Percentiles rank a stretch among this genome's conserved stretches.
Evolutionary conservation across 2,329 filamentous ascomycete genomes (phyloP).

Genomic region (Apiospora kogelbergensis): DNA sequence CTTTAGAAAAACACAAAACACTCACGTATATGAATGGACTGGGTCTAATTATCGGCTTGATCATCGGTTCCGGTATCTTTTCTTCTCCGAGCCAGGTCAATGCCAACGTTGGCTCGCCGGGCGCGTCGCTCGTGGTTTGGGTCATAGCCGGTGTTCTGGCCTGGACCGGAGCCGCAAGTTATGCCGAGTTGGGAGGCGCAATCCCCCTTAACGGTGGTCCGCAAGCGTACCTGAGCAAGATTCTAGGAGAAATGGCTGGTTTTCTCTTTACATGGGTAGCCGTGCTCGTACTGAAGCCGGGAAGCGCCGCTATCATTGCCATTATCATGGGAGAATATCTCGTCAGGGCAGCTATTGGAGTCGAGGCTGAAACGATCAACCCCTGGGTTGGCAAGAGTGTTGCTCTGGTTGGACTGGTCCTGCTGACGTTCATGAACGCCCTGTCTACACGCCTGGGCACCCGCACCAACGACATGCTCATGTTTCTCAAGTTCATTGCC

Average conservation of each 20-base stretch:
- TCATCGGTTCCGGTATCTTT: conserved; percentile 96
- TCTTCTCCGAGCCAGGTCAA: conserved; percentile 93
- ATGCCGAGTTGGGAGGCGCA: conserved; percentile 91
- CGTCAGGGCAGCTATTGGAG: conserved; percentile 81
- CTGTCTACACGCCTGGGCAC: conserved; percentile 87
- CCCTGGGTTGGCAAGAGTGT: conserved; percentile 90
- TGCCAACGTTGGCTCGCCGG: conserved; percentile 85
- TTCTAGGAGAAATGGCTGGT: conserved; percentile 88
- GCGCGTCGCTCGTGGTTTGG: conserved; percentile 90
- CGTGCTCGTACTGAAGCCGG: conserved; percentile 90
- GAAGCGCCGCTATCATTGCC: conserved; percentile 87
- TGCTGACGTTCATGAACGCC: conserved; percentile 85
- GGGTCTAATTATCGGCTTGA: conserved; percentile 85
- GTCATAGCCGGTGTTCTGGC: conserved; percentile 85
- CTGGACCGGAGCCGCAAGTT: conserved; percentile 94
- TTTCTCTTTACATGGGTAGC: conserved; percentile 98
- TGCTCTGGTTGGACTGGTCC: conserved; percentile 71
- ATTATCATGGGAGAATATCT: conserved; percentile 99
- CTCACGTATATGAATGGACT: conserved; percentile 93
- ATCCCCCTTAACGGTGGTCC: conserved; percentile 94
- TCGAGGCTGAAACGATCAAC: conserved; percentile 78
- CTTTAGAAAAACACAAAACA: conserved; percentile 91
- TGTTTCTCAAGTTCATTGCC: conserved; percentile 96
- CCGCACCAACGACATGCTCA: conserved; percentile 84
- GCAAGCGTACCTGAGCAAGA: conserved; percentile 93